Evolutionary conservation across 768 basidiomycete species (phyloP).

Genomic region (Cystoderma amianthinum): DNA sequence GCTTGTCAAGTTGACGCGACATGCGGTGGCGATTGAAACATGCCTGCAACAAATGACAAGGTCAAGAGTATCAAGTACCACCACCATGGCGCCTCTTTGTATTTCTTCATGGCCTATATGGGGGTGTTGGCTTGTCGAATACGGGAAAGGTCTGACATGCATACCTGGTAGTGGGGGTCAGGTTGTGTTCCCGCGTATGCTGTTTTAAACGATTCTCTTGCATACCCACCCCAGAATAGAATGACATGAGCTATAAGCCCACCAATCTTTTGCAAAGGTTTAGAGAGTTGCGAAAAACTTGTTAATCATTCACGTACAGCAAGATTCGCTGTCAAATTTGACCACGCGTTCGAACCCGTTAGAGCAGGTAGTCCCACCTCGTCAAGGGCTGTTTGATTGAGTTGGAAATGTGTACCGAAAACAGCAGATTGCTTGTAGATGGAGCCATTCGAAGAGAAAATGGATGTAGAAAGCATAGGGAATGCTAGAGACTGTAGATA

Average conservation of each 20-base stretch:
- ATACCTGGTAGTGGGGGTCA: constrained; percentile 50
- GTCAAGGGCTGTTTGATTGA: constrained; percentile 32
- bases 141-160: background rate
- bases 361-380: constrained; percentile 21
- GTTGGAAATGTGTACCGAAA: constrained; percentile 24
- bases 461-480: constrained; percentile 34
- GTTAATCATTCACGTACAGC: constrained; percentile 28
- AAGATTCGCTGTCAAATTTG: constrained; percentile 31
- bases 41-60: constrained; percentile 51
- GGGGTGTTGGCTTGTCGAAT: background rate
- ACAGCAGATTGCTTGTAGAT: constrained; percentile 29
- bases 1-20: too few relatives aligned
- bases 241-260: constrained; percentile 49
- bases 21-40: constrained; percentile 2
- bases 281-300: too few relatives aligned
- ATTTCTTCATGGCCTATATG: constrained; percentile 45
- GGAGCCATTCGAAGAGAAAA: constrained; percentile 29
- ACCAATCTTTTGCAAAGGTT: too few relatives aligned
- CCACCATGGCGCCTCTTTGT: constrained; percentile 54
- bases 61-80: constrained; percentile 48
- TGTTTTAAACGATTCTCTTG: constrained; percentile 41
- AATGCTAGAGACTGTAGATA: constrained; percentile 30
- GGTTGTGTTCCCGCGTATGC: constrained; percentile 37
- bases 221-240: constrained; percentile 52
- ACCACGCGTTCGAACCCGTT: constrained; percentile 30